phyloP scores from a whole-genome alignment of 2,329 filamentous ascomycete genomes.

The Lachnellula occidentalis region DNA sequence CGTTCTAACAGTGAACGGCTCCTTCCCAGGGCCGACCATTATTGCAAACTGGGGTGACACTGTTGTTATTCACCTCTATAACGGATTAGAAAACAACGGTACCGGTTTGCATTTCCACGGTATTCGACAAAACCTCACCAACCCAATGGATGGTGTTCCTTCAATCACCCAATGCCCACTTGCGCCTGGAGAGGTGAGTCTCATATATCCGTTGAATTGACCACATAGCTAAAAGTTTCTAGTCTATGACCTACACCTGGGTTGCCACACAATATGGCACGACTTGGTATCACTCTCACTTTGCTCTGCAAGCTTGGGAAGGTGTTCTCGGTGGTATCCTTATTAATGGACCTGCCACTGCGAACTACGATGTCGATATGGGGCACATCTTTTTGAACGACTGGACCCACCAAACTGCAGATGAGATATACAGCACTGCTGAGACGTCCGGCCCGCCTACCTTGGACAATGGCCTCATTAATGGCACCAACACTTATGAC shows the following conservation, averaged over 20 bases:
- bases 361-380: constrained; percentile 56
- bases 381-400: constrained; percentile 41
- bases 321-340: constrained; percentile 55
- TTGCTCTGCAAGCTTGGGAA: constrained; percentile 43
- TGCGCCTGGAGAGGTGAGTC: constrained; percentile 34
- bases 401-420: constrained; percentile 27
- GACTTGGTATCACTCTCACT: constrained; percentile 57
- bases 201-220: too few relatives aligned
- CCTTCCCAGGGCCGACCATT: constrained; percentile 29
- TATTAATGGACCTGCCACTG: constrained; percentile 53
- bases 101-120: constrained; percentile 42
- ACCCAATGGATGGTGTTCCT: constrained; percentile 38
- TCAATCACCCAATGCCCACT: constrained; percentile 60
- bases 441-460: constrained; percentile 19
- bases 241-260: constrained; percentile 17
- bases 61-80: constrained; percentile 35
- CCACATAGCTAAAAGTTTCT: too few relatives aligned
- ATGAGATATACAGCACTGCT: constrained; percentile 15
- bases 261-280: constrained; percentile 34
- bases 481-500: constrained; percentile 20
- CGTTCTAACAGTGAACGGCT: constrained; percentile 30
- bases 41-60: constrained; percentile 33
- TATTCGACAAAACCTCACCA: constrained; percentile 36
- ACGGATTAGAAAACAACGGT: constrained; percentile 33
- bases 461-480: constrained; percentile 30